Base-by-base conservation (phyloP, 2,329 filamentous ascomycete species). In the Diatrype stigma region DNA sequence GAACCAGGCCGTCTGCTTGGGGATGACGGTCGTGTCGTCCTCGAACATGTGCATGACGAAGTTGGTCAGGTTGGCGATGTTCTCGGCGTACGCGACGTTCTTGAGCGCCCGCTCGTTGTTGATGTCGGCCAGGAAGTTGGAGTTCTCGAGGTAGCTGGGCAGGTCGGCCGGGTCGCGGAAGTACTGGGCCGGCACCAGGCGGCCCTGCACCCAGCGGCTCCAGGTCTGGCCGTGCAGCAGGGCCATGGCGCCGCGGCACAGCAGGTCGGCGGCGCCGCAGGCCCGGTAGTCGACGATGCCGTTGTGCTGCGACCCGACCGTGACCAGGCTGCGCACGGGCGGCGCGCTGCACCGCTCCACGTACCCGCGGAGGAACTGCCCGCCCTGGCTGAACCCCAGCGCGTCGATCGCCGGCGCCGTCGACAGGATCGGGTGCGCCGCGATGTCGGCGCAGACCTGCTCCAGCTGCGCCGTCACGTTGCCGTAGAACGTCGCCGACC, bases 371-470 rank as follows among this genome's bases (percentile, higher is more conserved):
- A 99, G 80, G 74, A 99, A 96, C 68, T 96, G 90, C 1, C 94
- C 94, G 56, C 94, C 94, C 70, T 99, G 94, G 14, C 89, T 94
- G 76, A 99, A 96, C 26, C 94, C 94, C 34, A 99, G 74, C 32
- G 92, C 93, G 70, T 97, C 94, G 65, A 96, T 79, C 56, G 87
- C 90, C 0, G 89, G 88, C 0, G 89, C 89, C 6, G 86, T 89
- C 51, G 86, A 86, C 16, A 96, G 81, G 67, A 96, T 89, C 1
- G 87, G 86, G 66, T 96, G 82, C 0, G 78, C 66, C 52, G 87
- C 80, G 40, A 97, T 80, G 61, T 86, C 84, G n/a, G 73, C 75
- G 79, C 94, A 97, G 47, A 96, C 90, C 55, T 78, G 67, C 37
- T 79, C 79, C 52, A 97, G 69, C 71, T 97, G 93, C 46, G 79